These are phyloP conservation scores for Collybia nuda DNA, from an alignment of 768 basidiomycete genomes.

Conservation along the genomic window DNA sequence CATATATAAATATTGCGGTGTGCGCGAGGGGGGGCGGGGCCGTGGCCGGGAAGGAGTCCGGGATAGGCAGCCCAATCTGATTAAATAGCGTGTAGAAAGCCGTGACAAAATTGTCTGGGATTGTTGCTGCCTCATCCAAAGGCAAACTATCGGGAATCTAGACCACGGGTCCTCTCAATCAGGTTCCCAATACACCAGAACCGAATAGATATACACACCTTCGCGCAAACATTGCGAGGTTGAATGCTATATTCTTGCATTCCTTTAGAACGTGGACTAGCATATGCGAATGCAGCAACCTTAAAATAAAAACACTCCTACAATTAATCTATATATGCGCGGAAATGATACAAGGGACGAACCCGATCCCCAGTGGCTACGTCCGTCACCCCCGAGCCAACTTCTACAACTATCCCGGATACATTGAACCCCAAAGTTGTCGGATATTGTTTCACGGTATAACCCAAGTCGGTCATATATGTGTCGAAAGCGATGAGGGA, in stretches of 20 bases:
- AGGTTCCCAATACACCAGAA: background rate
- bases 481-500: conserved; percentile 32
- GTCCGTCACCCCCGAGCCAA: conserved; percentile 29
- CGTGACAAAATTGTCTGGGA: conserved; percentile 42
- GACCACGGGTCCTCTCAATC: background rate
- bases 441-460: conserved; percentile 26
- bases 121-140: conserved; percentile 35
- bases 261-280: conserved; percentile 9
- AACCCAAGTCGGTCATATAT: conserved; percentile 29
- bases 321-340: background rate
- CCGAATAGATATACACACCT: conserved; percentile 23
- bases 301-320: background rate
- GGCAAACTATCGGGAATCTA: conserved; percentile 41
- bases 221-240: conserved; percentile 21
- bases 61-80: conserved; percentile 31
- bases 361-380: conserved; percentile 37
- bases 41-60: conserved; percentile 26
- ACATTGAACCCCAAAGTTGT: conserved; percentile 31
- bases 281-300: conserved; percentile 15
- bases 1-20: conserved; percentile 39
- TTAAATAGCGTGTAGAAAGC: conserved; percentile 37
- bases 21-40: conserved; percentile 22
- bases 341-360: conserved; percentile 5
- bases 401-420: conserved; percentile 30
- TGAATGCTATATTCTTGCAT: conserved; percentile 20